A percentile compares a stretch with the other conserved stretches of the same genome.
These are phyloP conservation scores for Capronia americana DNA, from an alignment of 2,329 filamentous ascomycete species.

Conservation along the genomic window DNA sequence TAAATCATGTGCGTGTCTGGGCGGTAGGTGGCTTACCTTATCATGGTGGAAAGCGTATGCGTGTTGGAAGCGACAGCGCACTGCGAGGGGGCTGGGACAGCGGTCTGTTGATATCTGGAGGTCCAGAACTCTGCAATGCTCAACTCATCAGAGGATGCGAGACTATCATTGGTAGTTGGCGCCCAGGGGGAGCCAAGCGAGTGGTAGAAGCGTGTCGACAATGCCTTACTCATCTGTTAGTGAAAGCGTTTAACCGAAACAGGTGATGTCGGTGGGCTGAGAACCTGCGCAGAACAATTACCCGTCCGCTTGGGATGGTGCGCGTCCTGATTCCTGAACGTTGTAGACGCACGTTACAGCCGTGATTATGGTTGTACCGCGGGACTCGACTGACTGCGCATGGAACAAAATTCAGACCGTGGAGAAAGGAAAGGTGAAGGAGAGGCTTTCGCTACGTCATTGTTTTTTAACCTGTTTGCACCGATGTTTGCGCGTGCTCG, in stretches of 20 bases:
- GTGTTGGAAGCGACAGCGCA: neutral
- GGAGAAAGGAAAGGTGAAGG: neutral
- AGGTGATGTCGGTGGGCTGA: neutral
- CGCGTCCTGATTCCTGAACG: neutral
- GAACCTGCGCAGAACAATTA: conserved; percentile 17
- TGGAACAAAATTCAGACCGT: neutral
- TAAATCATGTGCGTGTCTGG: neutral
- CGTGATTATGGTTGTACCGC: neutral
- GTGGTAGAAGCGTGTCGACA: neutral
- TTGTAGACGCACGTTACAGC: conserved; percentile 17
- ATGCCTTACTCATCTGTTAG: conserved; percentile 1
- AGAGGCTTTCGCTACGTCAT: neutral
- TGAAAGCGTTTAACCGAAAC: conserved; percentile 10
- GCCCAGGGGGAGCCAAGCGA: neutral
- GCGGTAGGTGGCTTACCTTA: neutral
- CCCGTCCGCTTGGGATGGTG: conserved; percentile 7
- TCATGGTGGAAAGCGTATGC: neutral
- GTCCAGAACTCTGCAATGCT: conserved; percentile 6
- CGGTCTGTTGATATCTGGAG: conserved; percentile 1
- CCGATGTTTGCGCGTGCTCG: too few species aligned
- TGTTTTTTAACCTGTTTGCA: neutral
- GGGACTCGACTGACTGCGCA: neutral
- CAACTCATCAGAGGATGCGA: conserved; percentile 3
- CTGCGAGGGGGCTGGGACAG: neutral
- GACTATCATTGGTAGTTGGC: neutral